These are phyloP conservation scores for Mrakia frigida DNA, from an alignment of 768 basidiomycete genomes.

Conservation along the genomic window DNA sequence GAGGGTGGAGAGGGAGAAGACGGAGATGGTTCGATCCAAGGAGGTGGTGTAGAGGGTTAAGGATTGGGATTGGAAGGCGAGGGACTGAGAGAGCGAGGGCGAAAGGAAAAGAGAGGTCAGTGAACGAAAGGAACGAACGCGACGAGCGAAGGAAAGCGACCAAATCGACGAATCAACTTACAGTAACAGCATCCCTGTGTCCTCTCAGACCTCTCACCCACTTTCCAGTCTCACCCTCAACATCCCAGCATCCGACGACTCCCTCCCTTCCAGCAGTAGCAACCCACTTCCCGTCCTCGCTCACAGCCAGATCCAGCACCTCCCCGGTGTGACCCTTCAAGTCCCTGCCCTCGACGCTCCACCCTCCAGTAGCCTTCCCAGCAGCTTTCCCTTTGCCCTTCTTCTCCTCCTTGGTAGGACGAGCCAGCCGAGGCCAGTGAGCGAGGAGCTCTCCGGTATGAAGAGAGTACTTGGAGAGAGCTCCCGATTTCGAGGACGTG, in stretches of 20 bases:
- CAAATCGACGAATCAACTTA: constrained; percentile 47
- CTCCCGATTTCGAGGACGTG: constrained; percentile 84
- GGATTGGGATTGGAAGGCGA: constrained; percentile 48
- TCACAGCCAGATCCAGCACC: constrained; percentile 74
- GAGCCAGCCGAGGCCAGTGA: constrained; percentile 51
- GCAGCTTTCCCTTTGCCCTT: constrained; percentile 57
- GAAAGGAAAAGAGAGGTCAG: constrained; percentile 47
- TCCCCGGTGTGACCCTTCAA: constrained; percentile 76
- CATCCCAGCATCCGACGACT: constrained; percentile 80
- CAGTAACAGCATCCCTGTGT: constrained; percentile 63
- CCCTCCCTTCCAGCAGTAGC: constrained; percentile 83
- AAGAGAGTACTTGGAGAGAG: constrained; percentile 80
- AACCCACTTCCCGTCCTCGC: constrained; percentile 74
- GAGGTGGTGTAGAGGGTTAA: constrained; percentile 67
- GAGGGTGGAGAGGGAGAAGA: constrained; percentile 56
- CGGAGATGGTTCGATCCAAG: constrained; percentile 65
- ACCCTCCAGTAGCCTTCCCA: constrained; percentile 37
- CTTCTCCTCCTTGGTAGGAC: constrained; percentile 36
- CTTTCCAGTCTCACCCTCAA: constrained; percentile 52
- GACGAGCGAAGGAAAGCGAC: background rate
- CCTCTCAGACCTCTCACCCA: constrained; percentile 82
- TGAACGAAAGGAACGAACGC: background rate
- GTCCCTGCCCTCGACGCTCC: constrained; percentile 36
- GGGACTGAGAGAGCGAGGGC: constrained; percentile 44
- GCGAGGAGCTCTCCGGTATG: constrained; percentile 56